Evolutionary conservation across 441 rosid genomes (phyloP).

Genomic region (Adansonia madagascariensis): DNA sequence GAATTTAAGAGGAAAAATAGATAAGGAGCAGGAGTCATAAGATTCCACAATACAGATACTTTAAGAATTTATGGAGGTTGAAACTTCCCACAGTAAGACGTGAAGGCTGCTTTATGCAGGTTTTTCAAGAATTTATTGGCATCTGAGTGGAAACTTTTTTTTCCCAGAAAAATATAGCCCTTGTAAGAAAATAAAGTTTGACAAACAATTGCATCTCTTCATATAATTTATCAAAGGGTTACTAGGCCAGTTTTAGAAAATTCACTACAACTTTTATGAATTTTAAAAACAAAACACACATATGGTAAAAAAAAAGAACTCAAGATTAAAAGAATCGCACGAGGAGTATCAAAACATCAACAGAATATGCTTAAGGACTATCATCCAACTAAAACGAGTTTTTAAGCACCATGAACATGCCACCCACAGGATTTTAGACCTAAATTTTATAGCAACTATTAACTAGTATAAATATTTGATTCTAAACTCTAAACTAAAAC

Average conservation of each 20-base stretch:
- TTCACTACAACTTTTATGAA: background rate
- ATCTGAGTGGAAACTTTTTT: background rate
- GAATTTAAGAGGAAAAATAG: background rate
- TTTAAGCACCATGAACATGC: background rate
- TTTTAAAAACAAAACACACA: background rate
- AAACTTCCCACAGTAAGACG: background rate
- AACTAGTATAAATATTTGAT: background rate
- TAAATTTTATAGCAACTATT: background rate
- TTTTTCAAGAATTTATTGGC: constrained; percentile 1
- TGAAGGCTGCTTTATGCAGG: background rate
- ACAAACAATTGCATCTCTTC: background rate
- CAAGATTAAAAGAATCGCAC: background rate
- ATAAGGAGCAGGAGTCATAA: background rate
- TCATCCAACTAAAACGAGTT: background rate
- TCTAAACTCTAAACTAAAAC: constrained; percentile 5
- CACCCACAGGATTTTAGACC: background rate
- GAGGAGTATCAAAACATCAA: background rate
- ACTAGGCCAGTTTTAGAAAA: background rate
- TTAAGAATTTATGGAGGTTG: background rate
- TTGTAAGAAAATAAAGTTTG: background rate
- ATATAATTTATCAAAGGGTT: background rate
- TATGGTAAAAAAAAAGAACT: background rate
- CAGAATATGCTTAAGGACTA: background rate
- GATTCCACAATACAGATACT: background rate
- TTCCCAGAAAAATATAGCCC: background rate